Percentiles rank a stretch among this genome's conserved stretches.
Conservation (phyloP, 2,329 filamentous ascomycete genomes). For the Aspergillus intermedius region DNA sequence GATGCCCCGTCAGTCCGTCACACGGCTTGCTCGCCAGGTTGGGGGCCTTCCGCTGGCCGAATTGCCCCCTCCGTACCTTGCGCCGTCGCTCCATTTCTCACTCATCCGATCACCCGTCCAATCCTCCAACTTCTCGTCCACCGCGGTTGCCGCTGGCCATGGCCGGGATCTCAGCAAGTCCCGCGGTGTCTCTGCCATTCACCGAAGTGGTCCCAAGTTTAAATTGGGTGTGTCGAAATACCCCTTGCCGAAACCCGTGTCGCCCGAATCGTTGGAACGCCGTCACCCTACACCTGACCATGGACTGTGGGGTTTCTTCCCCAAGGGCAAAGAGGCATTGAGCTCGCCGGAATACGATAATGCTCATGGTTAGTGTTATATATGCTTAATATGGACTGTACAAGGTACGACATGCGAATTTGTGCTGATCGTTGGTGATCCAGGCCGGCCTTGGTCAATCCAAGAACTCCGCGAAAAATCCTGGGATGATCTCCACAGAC, state of each 20-base stretch:
- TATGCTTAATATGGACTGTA: background rate
- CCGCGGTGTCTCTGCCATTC: conserved; percentile 75
- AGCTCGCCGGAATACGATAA: conserved; percentile 64
- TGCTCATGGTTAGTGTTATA: conserved; percentile 53
- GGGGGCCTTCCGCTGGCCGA: conserved; percentile 29
- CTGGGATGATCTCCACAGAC: conserved; percentile 83
- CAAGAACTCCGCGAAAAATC: conserved; percentile 82
- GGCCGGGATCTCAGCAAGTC: conserved; percentile 69
- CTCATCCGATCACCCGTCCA: conserved; percentile 25
- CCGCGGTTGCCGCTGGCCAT: conserved; percentile 43
- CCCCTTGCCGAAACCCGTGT: conserved; percentile 65
- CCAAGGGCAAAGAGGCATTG: conserved; percentile 60
- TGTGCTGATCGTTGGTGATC: conserved; percentile 10
- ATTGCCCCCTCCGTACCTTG: conserved; percentile 40
- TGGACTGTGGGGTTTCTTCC: conserved; percentile 90
- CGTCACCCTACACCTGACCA: conserved; percentile 63
- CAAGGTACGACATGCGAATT: background rate
- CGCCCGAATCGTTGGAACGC: conserved; percentile 45
- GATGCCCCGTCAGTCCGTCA: conserved; percentile 33
- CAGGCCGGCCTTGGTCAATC: conserved; percentile 72
- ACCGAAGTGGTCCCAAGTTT: conserved; percentile 67
- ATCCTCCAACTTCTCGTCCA: conserved; percentile 47
- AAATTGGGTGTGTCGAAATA: conserved; percentile 67
- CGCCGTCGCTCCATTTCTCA: conserved; percentile 35
- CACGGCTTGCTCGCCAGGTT: conserved; percentile 27